Evolutionary conservation across 257 asterid genomes (phyloP).

Genomic region (Echites panduratus): DNA sequence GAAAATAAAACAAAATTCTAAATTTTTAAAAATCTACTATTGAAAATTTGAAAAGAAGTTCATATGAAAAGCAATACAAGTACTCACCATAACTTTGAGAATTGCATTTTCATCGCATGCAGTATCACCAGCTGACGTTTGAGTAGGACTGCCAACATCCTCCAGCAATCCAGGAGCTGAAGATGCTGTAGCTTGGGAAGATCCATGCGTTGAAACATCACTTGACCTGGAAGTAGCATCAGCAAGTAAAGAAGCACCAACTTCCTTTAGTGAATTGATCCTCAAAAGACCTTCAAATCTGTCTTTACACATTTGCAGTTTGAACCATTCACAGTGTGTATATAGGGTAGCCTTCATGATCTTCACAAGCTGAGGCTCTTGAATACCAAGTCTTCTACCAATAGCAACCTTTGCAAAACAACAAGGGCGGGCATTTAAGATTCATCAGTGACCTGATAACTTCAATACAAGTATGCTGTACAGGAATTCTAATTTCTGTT

Average conservation of each 20-base stretch:
- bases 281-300: slow-evolving; percentile 75
- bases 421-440: not conserved
- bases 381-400: slow-evolving; percentile 77
- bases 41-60: not conserved
- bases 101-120: slow-evolving; percentile 87
- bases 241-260: slow-evolving; percentile 47
- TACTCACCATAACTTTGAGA: slow-evolving; percentile 92
- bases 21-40: not conserved
- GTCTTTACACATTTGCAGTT: slow-evolving; percentile 96
- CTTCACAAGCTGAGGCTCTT: slow-evolving; percentile 96
- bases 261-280: slow-evolving; percentile 71
- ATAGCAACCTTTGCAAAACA: slow-evolving; percentile 67
- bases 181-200: slow-evolving; percentile 64
- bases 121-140: slow-evolving; percentile 50
- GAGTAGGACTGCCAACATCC: slow-evolving; percentile 74
- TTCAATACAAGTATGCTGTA: not conserved
- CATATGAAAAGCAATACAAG: slow-evolving; percentile 6
- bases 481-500: not conserved
- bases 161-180: slow-evolving; percentile 57
- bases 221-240: slow-evolving; percentile 51
- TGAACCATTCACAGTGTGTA: slow-evolving; percentile 89
- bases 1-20: not conserved
- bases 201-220: slow-evolving; percentile 63
- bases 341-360: slow-evolving; percentile 68
- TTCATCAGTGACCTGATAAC: not conserved